phyloP scores from a whole-genome alignment of 139 green algal genomes.

The Mychonastes homosphaera region DNA sequence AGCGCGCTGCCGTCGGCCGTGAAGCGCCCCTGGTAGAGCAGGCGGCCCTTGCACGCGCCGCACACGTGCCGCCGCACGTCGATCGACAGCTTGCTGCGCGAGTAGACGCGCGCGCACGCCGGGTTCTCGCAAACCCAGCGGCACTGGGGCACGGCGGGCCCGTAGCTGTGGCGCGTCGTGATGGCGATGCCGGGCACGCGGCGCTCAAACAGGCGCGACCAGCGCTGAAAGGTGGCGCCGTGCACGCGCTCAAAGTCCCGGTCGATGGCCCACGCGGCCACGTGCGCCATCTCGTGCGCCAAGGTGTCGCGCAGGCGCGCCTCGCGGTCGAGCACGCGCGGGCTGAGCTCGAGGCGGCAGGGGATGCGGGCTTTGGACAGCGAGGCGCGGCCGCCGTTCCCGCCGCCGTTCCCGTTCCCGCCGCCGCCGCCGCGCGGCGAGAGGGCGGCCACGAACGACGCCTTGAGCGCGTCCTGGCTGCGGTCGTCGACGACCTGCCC shows the following conservation, averaged over 20 bases:
- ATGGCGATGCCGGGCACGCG: slow-evolving; percentile 24
- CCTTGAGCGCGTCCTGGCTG: slow-evolving; percentile 19
- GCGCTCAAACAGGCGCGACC: slow-evolving; percentile 20
- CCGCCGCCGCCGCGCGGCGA: slow-evolving; percentile 34
- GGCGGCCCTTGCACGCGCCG: slow-evolving; percentile 27
- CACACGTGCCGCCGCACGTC: slow-evolving; percentile 30
- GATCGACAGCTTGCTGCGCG: slow-evolving; percentile 32
- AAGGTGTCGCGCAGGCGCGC: slow-evolving; percentile 39
- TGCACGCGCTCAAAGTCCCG: slow-evolving; percentile 31
- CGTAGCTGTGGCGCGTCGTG: slow-evolving; percentile 41
- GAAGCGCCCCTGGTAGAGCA: slow-evolving; percentile 37
- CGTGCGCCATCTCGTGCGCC: slow-evolving; percentile 54
- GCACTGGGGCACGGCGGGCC: slow-evolving; percentile 26
- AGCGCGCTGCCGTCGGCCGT: slow-evolving; percentile 13
- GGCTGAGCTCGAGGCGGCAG: slow-evolving; percentile 34
- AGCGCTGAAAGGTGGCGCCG: slow-evolving; percentile 35
- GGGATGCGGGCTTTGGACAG: slow-evolving; percentile 18
- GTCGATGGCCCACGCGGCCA: slow-evolving; percentile 40
- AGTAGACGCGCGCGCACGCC: slow-evolving; percentile 20
- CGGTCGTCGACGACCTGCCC: slow-evolving; percentile 31
- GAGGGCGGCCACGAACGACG: too few species aligned
- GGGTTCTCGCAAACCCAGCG: slow-evolving; percentile 38
- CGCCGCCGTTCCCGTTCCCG: slow-evolving; percentile 26
- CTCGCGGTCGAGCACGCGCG: slow-evolving; percentile 26
- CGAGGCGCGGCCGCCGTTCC: slow-evolving; percentile 7